Evolutionary conservation across 352 stramenopile species (phyloP).

Genomic region (Thraustochytrium sp.): DNA sequence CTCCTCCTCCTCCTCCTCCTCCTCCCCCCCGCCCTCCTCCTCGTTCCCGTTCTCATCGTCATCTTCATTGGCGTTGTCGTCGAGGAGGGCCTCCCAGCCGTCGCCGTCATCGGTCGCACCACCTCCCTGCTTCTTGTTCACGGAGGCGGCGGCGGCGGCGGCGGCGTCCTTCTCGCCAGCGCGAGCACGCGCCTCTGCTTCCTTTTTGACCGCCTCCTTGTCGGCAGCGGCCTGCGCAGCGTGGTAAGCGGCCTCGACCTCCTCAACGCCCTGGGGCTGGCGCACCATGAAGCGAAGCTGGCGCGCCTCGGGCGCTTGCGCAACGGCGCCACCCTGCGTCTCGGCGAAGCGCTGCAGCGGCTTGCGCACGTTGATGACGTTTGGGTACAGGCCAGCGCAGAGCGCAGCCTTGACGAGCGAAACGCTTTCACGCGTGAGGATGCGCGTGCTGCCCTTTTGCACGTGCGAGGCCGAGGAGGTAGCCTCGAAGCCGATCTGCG

Average conservation of each 20-base stretch:
- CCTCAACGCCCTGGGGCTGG: constrained; percentile 3
- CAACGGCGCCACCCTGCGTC: constrained; percentile 49
- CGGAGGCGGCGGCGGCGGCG: neutral
- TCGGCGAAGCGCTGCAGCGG: constrained; percentile 53
- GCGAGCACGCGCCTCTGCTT: neutral
- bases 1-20: constrained; percentile 44
- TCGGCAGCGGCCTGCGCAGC: neutral
- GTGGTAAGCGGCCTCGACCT: neutral
- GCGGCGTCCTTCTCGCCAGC: neutral
- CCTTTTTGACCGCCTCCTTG: neutral
- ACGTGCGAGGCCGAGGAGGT: constrained; percentile 7
- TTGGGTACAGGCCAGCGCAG: constrained; percentile 68
- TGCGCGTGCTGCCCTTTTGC: neutral
- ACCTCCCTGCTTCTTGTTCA: neutral
- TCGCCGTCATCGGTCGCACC: neutral
- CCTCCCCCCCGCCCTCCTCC: neutral
- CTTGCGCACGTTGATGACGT: constrained; percentile 61
- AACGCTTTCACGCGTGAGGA: constrained; percentile 43
- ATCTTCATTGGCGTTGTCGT: neutral
- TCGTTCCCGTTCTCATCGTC: neutral
- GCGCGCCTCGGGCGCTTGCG: constrained; percentile 46
- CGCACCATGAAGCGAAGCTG: constrained; percentile 52
- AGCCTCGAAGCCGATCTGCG: constrained; percentile 19
- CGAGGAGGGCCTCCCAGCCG: constrained; percentile 17
- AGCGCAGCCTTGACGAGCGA: constrained; percentile 63